Evolutionary conservation across 805 yeast species (phyloP).

Genomic region (Lipomyces lipofer): DNA sequence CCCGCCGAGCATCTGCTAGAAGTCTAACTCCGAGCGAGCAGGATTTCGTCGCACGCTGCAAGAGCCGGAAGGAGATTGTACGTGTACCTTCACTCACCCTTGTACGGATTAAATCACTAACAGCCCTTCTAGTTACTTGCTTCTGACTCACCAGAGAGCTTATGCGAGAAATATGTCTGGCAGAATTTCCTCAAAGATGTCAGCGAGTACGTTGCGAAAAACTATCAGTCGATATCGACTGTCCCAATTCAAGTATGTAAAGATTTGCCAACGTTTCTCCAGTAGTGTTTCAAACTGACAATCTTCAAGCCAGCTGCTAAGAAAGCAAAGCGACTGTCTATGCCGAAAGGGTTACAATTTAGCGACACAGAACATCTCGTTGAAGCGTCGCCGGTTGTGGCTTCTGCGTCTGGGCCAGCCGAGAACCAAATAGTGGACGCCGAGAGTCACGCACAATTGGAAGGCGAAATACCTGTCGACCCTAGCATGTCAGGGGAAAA

Average conservation of each 20-base stretch:
- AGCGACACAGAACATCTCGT: neutral
- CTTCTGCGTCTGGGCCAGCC: no score
- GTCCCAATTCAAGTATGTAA: conserved; percentile 13
- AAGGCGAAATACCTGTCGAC: conserved; percentile 13
- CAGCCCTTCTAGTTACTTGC: conserved; percentile 43
- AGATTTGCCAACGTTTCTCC: neutral
- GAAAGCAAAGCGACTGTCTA: neutral
- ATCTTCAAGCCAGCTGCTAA: neutral
- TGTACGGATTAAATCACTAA: no score
- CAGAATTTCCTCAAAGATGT: conserved; percentile 75
- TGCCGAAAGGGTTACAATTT: no score
- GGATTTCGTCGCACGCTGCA: conserved; percentile 76
- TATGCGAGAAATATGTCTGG: conserved; percentile 83
- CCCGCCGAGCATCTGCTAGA: conserved; percentile 36
- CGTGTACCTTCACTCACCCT: no score
- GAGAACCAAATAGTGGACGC: no score
- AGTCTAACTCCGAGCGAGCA: conserved; percentile 69
- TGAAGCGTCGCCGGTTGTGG: conserved; percentile 10
- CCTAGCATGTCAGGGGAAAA: conserved; percentile 4
- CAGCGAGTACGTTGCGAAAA: conserved; percentile 73
- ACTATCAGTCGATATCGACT: conserved; percentile 30
- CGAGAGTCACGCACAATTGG: no score
- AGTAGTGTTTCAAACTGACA: neutral
- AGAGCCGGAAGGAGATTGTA: conserved; percentile 58
- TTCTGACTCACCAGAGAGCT: conserved; percentile 48